Conservation (phyloP, 345 rosid genomes). For the Populus alba region DNA sequence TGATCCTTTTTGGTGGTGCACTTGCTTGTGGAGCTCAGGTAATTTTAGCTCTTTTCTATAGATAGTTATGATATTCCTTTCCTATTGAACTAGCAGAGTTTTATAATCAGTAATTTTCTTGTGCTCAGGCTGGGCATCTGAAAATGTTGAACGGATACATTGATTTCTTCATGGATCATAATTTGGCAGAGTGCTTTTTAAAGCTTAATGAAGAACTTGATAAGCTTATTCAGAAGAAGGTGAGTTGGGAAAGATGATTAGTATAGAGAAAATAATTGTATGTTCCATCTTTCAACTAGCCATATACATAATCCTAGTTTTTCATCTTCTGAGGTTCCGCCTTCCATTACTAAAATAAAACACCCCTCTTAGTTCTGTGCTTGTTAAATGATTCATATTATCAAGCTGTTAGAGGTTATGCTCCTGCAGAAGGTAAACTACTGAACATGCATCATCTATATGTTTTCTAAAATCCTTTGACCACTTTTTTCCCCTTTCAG, state of each 20-base stretch:
- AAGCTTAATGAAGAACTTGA: constrained; percentile 83
- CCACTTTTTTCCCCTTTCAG: neutral
- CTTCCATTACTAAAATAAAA: neutral
- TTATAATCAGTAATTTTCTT: constrained; percentile 1
- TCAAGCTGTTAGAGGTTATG: neutral
- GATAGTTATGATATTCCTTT: neutral
- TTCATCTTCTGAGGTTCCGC: neutral
- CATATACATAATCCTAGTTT: neutral
- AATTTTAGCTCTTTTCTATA: constrained; percentile 6
- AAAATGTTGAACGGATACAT: constrained; percentile 91
- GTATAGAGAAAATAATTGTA: neutral
- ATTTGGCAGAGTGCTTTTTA: constrained; percentile 77
- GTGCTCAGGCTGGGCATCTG: constrained; percentile 76
- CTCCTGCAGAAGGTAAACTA: neutral
- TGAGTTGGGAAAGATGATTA: constrained; percentile 6
- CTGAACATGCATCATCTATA: neutral
- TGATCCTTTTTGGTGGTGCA: constrained; percentile 86
- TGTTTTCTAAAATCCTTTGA: neutral
- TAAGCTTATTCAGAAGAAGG: constrained; percentile 74
- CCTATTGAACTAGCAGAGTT: neutral
- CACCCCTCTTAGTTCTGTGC: neutral
- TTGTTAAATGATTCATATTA: neutral
- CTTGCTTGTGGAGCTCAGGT: constrained; percentile 72
- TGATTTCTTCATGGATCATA: constrained; percentile 91
- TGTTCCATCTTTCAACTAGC: neutral